Evolutionary conservation across 805 yeast species (phyloP), one percentile per base, ranked within the genome.

Genomic region (Pichia nanzhaoensis): DNA sequence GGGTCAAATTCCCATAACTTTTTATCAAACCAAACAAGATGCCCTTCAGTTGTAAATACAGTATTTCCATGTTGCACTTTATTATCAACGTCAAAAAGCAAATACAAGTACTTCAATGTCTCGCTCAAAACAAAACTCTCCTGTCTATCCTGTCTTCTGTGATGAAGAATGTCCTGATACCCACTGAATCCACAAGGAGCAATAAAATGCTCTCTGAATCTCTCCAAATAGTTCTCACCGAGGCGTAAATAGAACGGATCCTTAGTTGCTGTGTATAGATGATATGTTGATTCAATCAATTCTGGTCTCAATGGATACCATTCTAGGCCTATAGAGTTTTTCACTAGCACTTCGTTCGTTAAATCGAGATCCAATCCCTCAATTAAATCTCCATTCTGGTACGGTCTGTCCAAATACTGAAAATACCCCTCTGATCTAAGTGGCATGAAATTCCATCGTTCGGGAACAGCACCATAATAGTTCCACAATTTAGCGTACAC

Each of bases 301-400:
- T 90, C 98, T 0, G 98, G 98, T 44, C 98, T 68, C 37, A 90
- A 67, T 2, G 96, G 96, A 56, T 87, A 90, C 96, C 96, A 90
- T 58, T 86, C 95, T 30, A 88, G 64, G 0, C 76, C 67, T 3
- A 84, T 63, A 1, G 76, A 66, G 36, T 66, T 66, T 5, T 53
- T 50, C 19, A 62, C 51, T 13, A 59, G 35, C 2, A 55, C 37
- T 24, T 57, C 57, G 20, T 57, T 48, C 1, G 64, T 60, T 18
- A 51, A 48, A 12, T 53, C 55, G 3, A 34, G 10, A 27, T 54
- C 45, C 21, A 59, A 48, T 1, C 60, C 58, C 12, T 45, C 43
- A 8, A 59, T 46, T 2, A 51, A 20, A 38, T 55, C 54, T 6
- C 58, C 57, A 20, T 47, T 41, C 28, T 45, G 47, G 36, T 55